These are phyloP conservation scores for Setomelanomma holmii DNA, from an alignment of 2,329 filamentous ascomycete species.

Conservation along the genomic window DNA sequence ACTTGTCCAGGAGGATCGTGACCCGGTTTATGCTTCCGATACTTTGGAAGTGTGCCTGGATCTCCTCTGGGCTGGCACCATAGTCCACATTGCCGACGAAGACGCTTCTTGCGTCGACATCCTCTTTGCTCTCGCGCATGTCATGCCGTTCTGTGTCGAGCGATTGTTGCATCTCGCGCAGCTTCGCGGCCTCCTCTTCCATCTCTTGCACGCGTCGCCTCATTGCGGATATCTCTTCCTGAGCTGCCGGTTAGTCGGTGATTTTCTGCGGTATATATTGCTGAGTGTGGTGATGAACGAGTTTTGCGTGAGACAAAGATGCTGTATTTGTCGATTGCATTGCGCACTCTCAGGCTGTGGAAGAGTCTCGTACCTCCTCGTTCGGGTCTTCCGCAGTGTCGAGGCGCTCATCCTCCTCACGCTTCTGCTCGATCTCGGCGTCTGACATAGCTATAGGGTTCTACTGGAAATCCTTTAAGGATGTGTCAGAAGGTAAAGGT, in stretches of 20 bases:
- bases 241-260: constrained; percentile 12
- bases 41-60: constrained; percentile 97
- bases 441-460: constrained; percentile 34
- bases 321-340: neutral
- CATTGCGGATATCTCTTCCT: constrained; percentile 58
- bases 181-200: constrained; percentile 64
- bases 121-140: constrained; percentile 90
- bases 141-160: constrained; percentile 86
- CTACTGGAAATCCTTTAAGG: neutral
- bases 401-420: constrained; percentile 41
- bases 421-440: constrained; percentile 36
- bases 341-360: neutral
- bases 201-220: constrained; percentile 63
- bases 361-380: constrained; percentile 42
- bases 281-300: neutral
- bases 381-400: constrained; percentile 44
- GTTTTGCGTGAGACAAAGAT: neutral
- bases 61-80: constrained; percentile 94
- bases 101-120: constrained; percentile 92
- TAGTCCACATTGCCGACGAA: constrained; percentile 99
- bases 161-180: constrained; percentile 63
- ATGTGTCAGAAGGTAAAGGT: constrained; percentile 11
- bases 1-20: constrained; percentile 97
- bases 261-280: neutral
- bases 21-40: constrained; percentile 98